Evolutionary conservation across 805 yeast genomes (phyloP).

Genomic region (Starmerella stellata): DNA sequence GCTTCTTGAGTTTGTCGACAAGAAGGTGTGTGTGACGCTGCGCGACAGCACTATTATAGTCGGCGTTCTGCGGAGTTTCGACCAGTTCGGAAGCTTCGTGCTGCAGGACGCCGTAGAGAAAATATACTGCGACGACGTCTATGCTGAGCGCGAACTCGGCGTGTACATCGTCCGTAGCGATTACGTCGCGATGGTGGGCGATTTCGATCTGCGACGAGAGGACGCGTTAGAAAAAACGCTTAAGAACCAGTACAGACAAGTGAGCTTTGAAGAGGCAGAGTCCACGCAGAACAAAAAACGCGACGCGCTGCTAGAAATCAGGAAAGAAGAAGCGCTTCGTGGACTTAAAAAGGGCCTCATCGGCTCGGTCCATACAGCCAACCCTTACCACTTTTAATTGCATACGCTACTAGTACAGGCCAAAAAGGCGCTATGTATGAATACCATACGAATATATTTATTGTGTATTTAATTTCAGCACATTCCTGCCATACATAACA

Average conservation of each 20-base stretch:
- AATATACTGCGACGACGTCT: slow-evolving; percentile 35
- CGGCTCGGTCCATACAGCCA: slow-evolving; percentile 8
- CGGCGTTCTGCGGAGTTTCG: slow-evolving; percentile 86
- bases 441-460: too few species aligned
- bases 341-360: slow-evolving; percentile 13
- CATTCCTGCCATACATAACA: too few species aligned
- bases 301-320: slow-evolving; percentile 11
- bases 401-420: background rate
- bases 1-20: slow-evolving; percentile 26
- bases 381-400: slow-evolving; percentile 13
- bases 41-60: slow-evolving; percentile 78
- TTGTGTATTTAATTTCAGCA: too few species aligned
- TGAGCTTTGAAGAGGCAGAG: slow-evolving; percentile 48
- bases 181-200: slow-evolving; percentile 85
- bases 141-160: slow-evolving; percentile 63
- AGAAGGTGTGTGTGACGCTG: slow-evolving; percentile 58
- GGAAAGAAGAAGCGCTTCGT: slow-evolving; percentile 8
- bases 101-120: slow-evolving; percentile 82
- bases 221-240: slow-evolving; percentile 37
- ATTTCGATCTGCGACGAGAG: slow-evolving; percentile 73
- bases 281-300: slow-evolving; percentile 20
- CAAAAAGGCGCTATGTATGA: too few species aligned
- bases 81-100: slow-evolving; percentile 79
- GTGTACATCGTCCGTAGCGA: slow-evolving; percentile 87
- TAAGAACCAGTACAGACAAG: slow-evolving; percentile 31